Base-by-base conservation (phyloP, 1,284 basidiomycete species). In the Rhodotorula sp. region DNA sequence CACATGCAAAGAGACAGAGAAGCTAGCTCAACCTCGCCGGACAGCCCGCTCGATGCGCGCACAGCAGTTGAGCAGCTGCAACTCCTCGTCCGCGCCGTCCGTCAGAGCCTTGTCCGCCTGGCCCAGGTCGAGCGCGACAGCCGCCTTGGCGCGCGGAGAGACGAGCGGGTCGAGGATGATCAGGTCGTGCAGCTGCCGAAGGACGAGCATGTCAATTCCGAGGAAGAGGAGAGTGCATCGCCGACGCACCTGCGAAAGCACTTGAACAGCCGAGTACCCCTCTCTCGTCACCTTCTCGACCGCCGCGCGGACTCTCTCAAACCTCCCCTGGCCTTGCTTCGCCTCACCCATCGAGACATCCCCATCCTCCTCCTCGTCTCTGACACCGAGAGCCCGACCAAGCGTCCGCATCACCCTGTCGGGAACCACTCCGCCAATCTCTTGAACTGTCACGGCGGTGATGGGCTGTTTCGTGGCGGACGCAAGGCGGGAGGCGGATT, bases 41-140 rank as follows among this genome's bases (percentile, higher is more conserved):
- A 74, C 62, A 6, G 68, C 66, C 8, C 63, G 70, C 30, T 67
- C 63, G 39, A 96, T 84, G 51, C 87, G 85, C 62, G 97, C 81
- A 49, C 87, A 92, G 61, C 93, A 88, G 77, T 95, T 91, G 29
- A 99, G 82, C 59, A 94, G 86, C 88, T 96, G 97, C 49, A 99
- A 83, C 80, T 97, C 94, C 81, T 99, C 96, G 77, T 99, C 95
- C n/a, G 92, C 94, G 2, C 96, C 96, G 77, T 99, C 95, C 73
- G 90, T 92, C 54, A 99, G 82, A 0, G 91, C 92, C 81, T 99
- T 98, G 83, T 99, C 96, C 49, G 92, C 92, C 79, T 95, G 92
- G 6, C 94, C 95, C 72, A 99, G 89, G 13, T 88, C 87, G 27
- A 98, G 82, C 1, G 91, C 91, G 72, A 90, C 90, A 39, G 83